These are phyloP conservation scores for Periconia sp. DNA, from an alignment of 2,329 filamentous ascomycete species.

Conservation along the genomic window DNA sequence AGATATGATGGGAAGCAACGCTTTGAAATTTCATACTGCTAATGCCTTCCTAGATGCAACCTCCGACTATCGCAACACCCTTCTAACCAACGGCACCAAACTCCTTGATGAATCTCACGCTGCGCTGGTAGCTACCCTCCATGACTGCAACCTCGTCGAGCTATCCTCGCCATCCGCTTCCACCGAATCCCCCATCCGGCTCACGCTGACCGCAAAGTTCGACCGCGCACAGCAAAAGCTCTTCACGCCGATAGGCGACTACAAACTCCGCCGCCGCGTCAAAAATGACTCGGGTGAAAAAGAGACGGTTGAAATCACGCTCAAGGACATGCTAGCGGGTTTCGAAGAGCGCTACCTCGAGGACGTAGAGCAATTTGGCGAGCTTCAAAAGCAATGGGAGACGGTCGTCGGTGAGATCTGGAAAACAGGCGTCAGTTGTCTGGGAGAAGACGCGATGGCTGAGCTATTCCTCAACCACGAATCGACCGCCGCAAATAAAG, in stretches of 20 bases:
- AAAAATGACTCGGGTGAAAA: constrained; percentile 14
- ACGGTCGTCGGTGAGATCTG: constrained; percentile 30
- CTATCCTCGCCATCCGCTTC: constrained; percentile 5
- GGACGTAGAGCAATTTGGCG: constrained; percentile 19
- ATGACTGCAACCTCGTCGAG: constrained; percentile 6
- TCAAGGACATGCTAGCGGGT: constrained; percentile 21
- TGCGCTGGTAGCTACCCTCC: constrained; percentile 12
- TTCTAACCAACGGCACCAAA: constrained; percentile 19
- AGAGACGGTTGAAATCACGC: constrained; percentile 8
- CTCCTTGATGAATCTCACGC: constrained; percentile 25
- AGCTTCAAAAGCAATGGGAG: constrained; percentile 31
- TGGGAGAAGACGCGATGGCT: constrained; percentile 26
- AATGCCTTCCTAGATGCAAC: constrained; percentile 26
- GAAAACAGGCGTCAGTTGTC: constrained; percentile 22
- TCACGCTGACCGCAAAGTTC: constrained; percentile 20
- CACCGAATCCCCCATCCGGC: constrained; percentile 12
- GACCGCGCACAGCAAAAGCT: constrained; percentile 19
- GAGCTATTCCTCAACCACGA: constrained; percentile 15
- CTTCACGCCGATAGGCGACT: constrained; percentile 21
- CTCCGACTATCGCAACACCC: constrained; percentile 24
- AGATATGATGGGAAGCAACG: neutral
- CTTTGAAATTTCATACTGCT: constrained; percentile 3
- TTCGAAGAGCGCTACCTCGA: constrained; percentile 23
- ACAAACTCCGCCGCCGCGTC: constrained; percentile 9
- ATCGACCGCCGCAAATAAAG: neutral